A percentile compares a stretch with the other conserved stretches of the same genome.
Evolutionary conservation across 352 stramenopile species (phyloP).

Genomic region (Pelagophyceae sp.): DNA sequence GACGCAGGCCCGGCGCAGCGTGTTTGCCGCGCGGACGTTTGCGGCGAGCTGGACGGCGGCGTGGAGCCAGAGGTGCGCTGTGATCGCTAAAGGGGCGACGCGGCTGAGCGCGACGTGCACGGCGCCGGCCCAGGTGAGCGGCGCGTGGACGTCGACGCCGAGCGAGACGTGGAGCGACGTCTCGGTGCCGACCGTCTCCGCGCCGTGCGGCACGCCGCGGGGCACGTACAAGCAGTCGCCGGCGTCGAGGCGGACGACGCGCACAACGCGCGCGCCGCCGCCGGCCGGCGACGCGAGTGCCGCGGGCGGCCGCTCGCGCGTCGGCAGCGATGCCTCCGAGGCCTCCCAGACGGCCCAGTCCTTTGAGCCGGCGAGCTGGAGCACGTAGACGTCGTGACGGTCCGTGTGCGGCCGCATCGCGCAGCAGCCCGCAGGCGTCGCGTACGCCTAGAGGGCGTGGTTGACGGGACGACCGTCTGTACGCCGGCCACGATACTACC

Average conservation of each 20-base stretch:
- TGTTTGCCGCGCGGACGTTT: neutral
- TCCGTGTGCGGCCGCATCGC: neutral
- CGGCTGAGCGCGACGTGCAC: neutral
- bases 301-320: neutral
- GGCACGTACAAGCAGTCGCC: conserved; percentile 8
- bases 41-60: neutral
- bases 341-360: neutral
- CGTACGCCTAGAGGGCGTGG: too few relatives aligned
- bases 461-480: too few relatives aligned
- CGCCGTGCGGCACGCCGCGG: neutral
- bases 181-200: neutral
- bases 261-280: neutral
- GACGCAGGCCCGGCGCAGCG: neutral
- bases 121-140: neutral
- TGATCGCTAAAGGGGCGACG: neutral
- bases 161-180: conserved; percentile 8
- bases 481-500: too few relatives aligned
- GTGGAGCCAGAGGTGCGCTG: neutral
- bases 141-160: conserved; percentile 10
- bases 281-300: too few relatives aligned
- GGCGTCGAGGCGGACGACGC: neutral
- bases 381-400: conserved; percentile 1
- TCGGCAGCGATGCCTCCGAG: neutral
- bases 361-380: neutral
- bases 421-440: neutral